Evolutionary conservation across 1,284 basidiomycete genomes (phyloP).

Genomic region (Takashimella koratensis): DNA sequence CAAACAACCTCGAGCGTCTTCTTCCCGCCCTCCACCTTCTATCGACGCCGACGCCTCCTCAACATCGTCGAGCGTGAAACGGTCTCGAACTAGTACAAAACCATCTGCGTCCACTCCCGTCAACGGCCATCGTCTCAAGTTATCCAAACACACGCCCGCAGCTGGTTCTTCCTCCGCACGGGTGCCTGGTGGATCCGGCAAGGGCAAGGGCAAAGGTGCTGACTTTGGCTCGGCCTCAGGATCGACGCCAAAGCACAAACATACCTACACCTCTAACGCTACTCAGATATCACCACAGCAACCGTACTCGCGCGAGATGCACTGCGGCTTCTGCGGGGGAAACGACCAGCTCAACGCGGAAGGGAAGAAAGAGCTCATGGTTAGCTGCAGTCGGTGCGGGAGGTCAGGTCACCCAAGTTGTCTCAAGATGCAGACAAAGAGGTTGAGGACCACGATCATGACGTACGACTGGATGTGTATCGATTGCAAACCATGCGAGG

Average conservation of each 20-base stretch:
- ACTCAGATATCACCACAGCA: too few species aligned
- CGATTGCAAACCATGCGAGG: conserved; percentile 91
- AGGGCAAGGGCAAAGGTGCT: conserved; percentile 19
- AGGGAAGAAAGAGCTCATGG: conserved; percentile 32
- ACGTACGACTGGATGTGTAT: conserved; percentile 84
- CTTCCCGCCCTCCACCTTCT: conserved; percentile 11
- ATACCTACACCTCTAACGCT: too few species aligned
- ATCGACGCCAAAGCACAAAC: too few species aligned
- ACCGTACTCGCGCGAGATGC: conserved; percentile 10
- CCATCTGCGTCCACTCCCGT: not conserved
- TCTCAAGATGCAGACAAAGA: conserved; percentile 56
- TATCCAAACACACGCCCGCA: too few species aligned
- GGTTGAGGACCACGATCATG: conserved; percentile 54
- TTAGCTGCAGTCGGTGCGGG: conserved; percentile 39
- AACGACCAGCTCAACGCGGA: conserved; percentile 21
- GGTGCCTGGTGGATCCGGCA: conserved; percentile 5
- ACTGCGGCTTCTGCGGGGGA: conserved; percentile 34
- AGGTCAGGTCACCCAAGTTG: conserved; percentile 65
- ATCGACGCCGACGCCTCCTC: conserved; percentile 7
- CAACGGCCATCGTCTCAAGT: not conserved
- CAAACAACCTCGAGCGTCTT: conserved; percentile 6
- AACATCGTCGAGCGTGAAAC: not conserved
- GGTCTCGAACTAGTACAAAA: conserved; percentile 5
- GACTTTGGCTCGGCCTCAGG: too few species aligned
- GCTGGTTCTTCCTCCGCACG: conserved; percentile 1